Percentiles rank a stretch among this genome's conserved stretches.
Conservation (phyloP, 2,329 filamentous ascomycete species). For the Xylaria sp. region DNA sequence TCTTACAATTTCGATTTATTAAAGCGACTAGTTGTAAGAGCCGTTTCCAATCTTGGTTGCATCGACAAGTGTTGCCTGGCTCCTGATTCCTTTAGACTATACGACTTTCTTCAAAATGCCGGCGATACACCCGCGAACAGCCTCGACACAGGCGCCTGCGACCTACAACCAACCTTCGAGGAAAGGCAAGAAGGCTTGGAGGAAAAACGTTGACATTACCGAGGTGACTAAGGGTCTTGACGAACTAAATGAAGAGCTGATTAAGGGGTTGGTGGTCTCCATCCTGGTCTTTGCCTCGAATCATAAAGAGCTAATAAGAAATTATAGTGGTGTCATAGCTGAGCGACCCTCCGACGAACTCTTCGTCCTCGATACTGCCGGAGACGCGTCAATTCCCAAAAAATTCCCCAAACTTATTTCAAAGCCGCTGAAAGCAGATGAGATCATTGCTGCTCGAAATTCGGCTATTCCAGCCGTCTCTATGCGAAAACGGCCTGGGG, state of each 20-base stretch:
- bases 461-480: slow-evolving; percentile 85
- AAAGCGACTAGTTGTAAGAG: background rate
- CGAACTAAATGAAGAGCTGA: slow-evolving; percentile 87
- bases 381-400: slow-evolving; percentile 73
- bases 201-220: slow-evolving; percentile 96
- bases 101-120: slow-evolving; percentile 57
- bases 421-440: slow-evolving; percentile 88
- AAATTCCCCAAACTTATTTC: slow-evolving; percentile 73
- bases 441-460: slow-evolving; percentile 82
- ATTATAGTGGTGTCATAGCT: slow-evolving; percentile 79
- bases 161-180: slow-evolving; percentile 90
- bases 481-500: slow-evolving; percentile 77
- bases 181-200: slow-evolving; percentile 99
- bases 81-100: background rate
- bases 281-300: background rate
- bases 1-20: background rate
- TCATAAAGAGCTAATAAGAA: slow-evolving; percentile 11
- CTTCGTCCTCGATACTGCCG: slow-evolving; percentile 82
- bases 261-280: slow-evolving; percentile 74
- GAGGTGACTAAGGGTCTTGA: slow-evolving; percentile 86
- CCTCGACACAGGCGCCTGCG: slow-evolving; percentile 71
- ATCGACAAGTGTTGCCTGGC: background rate
- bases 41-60: background rate
- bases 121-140: slow-evolving; percentile 61
- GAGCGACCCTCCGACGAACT: slow-evolving; percentile 87